A percentile compares a stretch with the other conserved stretches of the same genome.
phyloP scores from a whole-genome alignment of 345 rosid genomes.

The Hibiscus syriacus region DNA sequence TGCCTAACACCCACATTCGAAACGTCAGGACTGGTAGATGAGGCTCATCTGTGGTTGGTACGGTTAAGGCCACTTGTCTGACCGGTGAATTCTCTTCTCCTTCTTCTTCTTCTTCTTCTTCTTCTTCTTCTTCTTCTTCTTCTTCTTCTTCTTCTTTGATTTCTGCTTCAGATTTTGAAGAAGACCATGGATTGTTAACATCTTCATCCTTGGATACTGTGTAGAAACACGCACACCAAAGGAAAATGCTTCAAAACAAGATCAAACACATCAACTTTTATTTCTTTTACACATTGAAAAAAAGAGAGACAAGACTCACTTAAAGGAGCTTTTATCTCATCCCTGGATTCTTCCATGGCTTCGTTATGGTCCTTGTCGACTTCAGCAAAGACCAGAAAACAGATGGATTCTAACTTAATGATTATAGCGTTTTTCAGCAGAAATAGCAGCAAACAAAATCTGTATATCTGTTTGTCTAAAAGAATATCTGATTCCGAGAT shows the following conservation, averaged over 20 bases:
- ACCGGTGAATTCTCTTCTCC: constrained; percentile 65
- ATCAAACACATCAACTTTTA: too few species aligned
- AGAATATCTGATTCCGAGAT: too few species aligned
- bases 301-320: constrained; percentile 26
- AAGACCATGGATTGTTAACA: constrained; percentile 5
- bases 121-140: too few species aligned
- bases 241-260: neutral
- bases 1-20: constrained; percentile 91
- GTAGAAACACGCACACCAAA: neutral
- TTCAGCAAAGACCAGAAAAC: neutral
- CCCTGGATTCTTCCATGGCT: constrained; percentile 20
- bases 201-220: constrained; percentile 23
- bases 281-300: neutral
- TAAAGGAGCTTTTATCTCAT: constrained; percentile 37
- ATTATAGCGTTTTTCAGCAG: neutral
- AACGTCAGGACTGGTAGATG: constrained; percentile 84
- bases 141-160: constrained; percentile 16
- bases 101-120: constrained; percentile 1
- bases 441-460: too few species aligned
- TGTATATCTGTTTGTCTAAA: too few species aligned
- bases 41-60: constrained; percentile 76
- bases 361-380: neutral
- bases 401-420: neutral
- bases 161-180: constrained; percentile 11
- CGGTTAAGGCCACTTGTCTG: constrained; percentile 84